These are phyloP conservation scores for Paracamarosporium sp. DNA, from an alignment of 2,329 filamentous ascomycete species.

Conservation along the genomic window DNA sequence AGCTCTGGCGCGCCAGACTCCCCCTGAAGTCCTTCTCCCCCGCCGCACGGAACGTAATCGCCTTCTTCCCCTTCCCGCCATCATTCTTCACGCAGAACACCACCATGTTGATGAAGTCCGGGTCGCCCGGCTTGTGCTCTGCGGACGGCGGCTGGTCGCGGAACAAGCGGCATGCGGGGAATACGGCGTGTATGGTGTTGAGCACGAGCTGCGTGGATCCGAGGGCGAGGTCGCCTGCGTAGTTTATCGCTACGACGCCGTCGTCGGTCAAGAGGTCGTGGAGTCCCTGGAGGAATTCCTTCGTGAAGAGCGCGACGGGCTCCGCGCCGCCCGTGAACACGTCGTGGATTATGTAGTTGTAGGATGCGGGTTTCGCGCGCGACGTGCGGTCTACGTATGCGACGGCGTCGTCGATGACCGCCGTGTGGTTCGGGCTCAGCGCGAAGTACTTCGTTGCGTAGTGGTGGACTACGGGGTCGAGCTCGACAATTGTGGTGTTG, in stretches of 20 bases:
- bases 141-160: conserved; percentile 71
- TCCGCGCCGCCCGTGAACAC: conserved; percentile 97
- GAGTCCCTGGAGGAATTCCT: conserved; percentile 79
- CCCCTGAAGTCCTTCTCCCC: conserved; percentile 71
- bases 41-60: conserved; percentile 72
- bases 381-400: conserved; percentile 66
- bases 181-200: conserved; percentile 80
- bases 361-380: conserved; percentile 55
- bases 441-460: conserved; percentile 85
- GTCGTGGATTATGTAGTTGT: conserved; percentile 95
- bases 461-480: conserved; percentile 86
- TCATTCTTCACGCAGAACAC: conserved; percentile 83
- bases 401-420: conserved; percentile 83
- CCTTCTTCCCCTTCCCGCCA: conserved; percentile 34
- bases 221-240: conserved; percentile 84
- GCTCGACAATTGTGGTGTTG: conserved; percentile 91
- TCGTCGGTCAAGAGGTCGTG: conserved; percentile 74
- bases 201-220: conserved; percentile 80
- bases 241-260: conserved; percentile 93
- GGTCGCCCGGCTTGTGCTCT: conserved; percentile 37
- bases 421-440: conserved; percentile 76
- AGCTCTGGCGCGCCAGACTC: conserved; percentile 72
- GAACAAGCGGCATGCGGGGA: conserved; percentile 90
- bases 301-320: conserved; percentile 84
- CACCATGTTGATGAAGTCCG: conserved; percentile 93